Evolutionary conservation across 331 rosid genomes (phyloP).

Genomic region (Malus hybrid): DNA sequence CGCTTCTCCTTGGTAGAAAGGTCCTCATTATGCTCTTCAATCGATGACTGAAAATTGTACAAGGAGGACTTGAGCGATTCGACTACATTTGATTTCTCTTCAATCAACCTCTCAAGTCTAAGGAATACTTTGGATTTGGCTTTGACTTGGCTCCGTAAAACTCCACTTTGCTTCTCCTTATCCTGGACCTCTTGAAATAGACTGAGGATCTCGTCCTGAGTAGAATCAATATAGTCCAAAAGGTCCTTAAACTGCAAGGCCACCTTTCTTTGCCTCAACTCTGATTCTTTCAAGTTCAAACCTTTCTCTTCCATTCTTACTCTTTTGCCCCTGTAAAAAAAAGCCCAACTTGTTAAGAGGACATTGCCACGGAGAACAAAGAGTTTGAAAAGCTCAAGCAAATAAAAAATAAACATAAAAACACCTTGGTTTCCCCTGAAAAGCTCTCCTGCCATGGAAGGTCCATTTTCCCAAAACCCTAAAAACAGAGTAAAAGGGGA

Average conservation of each 20-base stretch:
- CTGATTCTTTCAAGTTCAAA: not conserved
- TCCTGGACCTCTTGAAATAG: constrained; percentile 5
- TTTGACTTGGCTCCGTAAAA: not conserved
- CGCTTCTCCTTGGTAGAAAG: constrained; percentile 21
- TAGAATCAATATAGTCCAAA: constrained; percentile 29
- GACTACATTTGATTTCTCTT: constrained; percentile 1
- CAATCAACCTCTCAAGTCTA: not conserved
- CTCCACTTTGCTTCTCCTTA: constrained; percentile 10
- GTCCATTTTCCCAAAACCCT: not conserved
- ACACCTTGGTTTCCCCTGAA: no score
- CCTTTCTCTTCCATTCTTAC: not conserved
- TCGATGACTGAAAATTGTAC: not conserved
- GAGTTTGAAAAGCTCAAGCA: not conserved
- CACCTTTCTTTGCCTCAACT: constrained; percentile 25
- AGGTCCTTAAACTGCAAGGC: constrained; percentile 40
- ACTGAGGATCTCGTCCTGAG: constrained; percentile 3
- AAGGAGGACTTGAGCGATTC: not conserved
- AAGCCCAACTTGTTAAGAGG: not conserved
- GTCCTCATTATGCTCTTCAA: constrained; percentile 29
- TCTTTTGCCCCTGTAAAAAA: not conserved
- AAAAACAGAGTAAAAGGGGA: not conserved
- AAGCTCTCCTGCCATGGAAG: no score
- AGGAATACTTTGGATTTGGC: constrained; percentile 8
- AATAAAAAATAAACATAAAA: no score
- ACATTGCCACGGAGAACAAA: not conserved